phyloP scores from a whole-genome alignment of 768 basidiomycete species.

The Podaxis sp. region DNA sequence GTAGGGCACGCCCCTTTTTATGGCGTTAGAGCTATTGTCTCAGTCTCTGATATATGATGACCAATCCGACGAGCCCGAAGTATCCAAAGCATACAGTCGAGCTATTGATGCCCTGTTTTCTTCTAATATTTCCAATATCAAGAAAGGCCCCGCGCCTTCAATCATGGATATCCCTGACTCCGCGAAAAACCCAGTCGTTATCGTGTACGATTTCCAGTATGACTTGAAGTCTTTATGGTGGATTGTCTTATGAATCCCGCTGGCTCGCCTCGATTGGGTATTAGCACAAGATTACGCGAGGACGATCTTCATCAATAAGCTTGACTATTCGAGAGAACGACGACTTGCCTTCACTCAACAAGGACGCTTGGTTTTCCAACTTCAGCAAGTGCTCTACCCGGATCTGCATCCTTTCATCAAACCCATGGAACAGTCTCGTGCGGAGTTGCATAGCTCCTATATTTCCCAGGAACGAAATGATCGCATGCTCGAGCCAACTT shows the following conservation, averaged over 20 bases:
- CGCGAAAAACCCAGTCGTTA: background rate
- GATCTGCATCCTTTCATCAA: background rate
- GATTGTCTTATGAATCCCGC: slow-evolving; percentile 1
- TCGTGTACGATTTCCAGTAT: background rate
- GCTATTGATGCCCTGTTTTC: too few relatives aligned
- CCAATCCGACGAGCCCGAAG: background rate
- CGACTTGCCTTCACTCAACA: background rate
- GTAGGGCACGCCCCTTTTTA: slow-evolving; percentile 15
- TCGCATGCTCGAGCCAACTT: background rate
- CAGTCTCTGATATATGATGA: background rate
- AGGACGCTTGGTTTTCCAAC: background rate
- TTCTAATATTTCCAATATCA: too few relatives aligned
- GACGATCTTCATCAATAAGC: background rate
- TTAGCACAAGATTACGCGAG: background rate
- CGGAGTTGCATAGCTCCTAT: background rate
- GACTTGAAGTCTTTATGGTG: slow-evolving; percentile 13
- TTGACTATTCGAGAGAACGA: background rate
- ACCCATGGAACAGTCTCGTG: background rate
- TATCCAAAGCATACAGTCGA: background rate
- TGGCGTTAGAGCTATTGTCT: slow-evolving; percentile 6
- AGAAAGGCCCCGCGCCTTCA: too few relatives aligned
- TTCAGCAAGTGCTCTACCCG: background rate
- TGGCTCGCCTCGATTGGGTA: background rate
- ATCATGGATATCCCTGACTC: too few relatives aligned
- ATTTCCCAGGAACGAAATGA: background rate